These are phyloP conservation scores for Yarrowia sp. DNA, from an alignment of 805 yeast genomes.

Conservation along the genomic window DNA sequence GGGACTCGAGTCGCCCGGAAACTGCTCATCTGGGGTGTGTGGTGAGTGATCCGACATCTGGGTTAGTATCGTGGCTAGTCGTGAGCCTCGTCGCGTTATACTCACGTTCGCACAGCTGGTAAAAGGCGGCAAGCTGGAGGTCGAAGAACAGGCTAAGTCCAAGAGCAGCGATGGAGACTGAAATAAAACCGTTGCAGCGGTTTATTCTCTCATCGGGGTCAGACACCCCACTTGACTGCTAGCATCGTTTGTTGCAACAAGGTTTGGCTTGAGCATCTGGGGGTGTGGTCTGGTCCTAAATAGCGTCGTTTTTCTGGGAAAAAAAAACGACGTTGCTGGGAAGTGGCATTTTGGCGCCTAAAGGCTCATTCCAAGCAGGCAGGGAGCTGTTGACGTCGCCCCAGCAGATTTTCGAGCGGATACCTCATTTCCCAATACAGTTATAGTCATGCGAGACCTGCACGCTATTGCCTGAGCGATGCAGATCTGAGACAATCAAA, in stretches of 20 bases:
- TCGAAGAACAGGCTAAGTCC: too few species aligned
- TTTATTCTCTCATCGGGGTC: not conserved
- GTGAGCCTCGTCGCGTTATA: not conserved
- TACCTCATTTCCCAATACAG: too few species aligned
- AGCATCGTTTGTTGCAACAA: not conserved
- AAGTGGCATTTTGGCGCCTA: not conserved
- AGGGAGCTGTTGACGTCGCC: not conserved
- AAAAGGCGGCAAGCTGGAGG: too few species aligned
- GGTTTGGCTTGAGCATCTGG: not conserved
- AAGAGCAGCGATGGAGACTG: too few species aligned
- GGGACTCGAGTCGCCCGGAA: not conserved
- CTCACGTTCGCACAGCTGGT: not conserved
- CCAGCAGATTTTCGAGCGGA: too few species aligned
- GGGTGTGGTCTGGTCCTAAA: not conserved
- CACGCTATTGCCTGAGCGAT: conserved; percentile 6
- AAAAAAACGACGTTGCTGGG: not conserved
- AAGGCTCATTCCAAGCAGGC: not conserved
- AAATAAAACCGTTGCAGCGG: not conserved
- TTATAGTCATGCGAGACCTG: conserved; percentile 22
- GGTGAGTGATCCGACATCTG: not conserved
- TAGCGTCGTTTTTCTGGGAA: not conserved
- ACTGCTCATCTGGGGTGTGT: not conserved
- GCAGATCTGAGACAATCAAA: not conserved
- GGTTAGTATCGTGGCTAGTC: not conserved
- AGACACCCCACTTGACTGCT: not conserved